These are phyloP conservation scores for Xylaria arbuscula DNA, from an alignment of 2,329 filamentous ascomycete species.

Conservation along the genomic window DNA sequence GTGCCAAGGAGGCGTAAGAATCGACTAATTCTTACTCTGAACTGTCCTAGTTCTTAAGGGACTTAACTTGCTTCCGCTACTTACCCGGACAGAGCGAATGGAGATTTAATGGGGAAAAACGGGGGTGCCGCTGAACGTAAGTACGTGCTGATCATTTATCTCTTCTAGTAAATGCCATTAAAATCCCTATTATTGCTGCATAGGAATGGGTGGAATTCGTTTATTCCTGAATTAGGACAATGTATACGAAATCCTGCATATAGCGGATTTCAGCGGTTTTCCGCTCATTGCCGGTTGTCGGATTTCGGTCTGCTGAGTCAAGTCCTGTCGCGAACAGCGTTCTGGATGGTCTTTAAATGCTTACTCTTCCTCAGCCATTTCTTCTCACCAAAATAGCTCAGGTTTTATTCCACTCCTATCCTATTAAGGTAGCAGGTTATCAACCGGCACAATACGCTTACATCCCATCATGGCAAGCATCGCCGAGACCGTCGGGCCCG, in stretches of 20 bases:
- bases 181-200: not conserved
- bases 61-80: too few species aligned
- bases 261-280: not conserved
- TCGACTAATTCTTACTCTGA: too few species aligned
- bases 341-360: not conserved
- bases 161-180: not conserved
- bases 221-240: too few species aligned
- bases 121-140: too few species aligned
- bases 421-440: not conserved
- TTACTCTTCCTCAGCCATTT: not conserved
- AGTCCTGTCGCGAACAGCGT: not conserved
- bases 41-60: too few species aligned
- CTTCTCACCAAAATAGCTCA: not conserved
- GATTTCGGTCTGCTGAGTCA: not conserved
- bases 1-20: too few species aligned
- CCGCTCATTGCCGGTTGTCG: not conserved
- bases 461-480: conserved; percentile 13
- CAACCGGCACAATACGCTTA: too few species aligned
- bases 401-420: not conserved
- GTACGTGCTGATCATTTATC: too few species aligned
- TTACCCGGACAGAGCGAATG: too few species aligned
- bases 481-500: not conserved
- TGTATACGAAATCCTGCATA: not conserved
- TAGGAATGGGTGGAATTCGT: too few species aligned
- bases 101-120: too few species aligned